Evolutionary conservation across 106 monocot genomes (phyloP).

Genomic region (Dendrobium catenatum): DNA sequence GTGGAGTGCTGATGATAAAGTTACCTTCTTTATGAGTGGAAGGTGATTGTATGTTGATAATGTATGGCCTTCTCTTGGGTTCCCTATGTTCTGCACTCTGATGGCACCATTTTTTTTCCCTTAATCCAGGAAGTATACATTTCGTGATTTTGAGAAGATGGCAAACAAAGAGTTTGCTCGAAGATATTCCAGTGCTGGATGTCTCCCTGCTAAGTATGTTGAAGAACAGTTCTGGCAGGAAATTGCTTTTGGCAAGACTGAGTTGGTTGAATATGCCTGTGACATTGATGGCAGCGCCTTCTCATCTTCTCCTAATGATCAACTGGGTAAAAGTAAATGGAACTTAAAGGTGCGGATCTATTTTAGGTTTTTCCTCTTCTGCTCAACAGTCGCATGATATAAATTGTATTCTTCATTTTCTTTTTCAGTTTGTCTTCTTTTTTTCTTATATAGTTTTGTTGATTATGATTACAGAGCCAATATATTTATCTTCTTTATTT

Average conservation of each 20-base stretch:
- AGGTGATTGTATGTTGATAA: slow-evolving; percentile 27
- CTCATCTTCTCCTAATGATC: slow-evolving; percentile 73
- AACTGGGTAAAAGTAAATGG: slow-evolving; percentile 87
- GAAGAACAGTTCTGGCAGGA: slow-evolving; percentile 98
- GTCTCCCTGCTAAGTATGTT: slow-evolving; percentile 73
- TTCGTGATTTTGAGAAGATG: slow-evolving; percentile 96
- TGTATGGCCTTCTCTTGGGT: not conserved
- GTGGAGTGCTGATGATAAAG: slow-evolving; percentile 73
- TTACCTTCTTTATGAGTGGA: slow-evolving; percentile 89
- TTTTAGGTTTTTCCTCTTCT: not conserved
- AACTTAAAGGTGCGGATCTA: slow-evolving; percentile 67
- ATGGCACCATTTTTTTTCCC: not conserved
- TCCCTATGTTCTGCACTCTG: not conserved
- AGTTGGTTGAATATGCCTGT: slow-evolving; percentile 87
- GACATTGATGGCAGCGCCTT: slow-evolving; percentile 98
- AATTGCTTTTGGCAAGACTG: slow-evolving; percentile 80
- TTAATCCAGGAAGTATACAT: slow-evolving; percentile 75
- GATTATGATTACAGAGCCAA: not conserved
- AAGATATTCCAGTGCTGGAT: slow-evolving; percentile 71
- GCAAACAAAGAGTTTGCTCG: slow-evolving; percentile 76
- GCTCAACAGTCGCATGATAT: not conserved
- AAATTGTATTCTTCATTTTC: no score
- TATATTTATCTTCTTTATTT: not conserved
- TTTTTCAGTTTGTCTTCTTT: not conserved
- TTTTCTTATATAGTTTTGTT: not conserved